Percentiles rank a stretch among this genome's conserved stretches.
phyloP scores from a whole-genome alignment of 495 filamentous ascomycete genomes.

The Bombardia bombarda region DNA sequence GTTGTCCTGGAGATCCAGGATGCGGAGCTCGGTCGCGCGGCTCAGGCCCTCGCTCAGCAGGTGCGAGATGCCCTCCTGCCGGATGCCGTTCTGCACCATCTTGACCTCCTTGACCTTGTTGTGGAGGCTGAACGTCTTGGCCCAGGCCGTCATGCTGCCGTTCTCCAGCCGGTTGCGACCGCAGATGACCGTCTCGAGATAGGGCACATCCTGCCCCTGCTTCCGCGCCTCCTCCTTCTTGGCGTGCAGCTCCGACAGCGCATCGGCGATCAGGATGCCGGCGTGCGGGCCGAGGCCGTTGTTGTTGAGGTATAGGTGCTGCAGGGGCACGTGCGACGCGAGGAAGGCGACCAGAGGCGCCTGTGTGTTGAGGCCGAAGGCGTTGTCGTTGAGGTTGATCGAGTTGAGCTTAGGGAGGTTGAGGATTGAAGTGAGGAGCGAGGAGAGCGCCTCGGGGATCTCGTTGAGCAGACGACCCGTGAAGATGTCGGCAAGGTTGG shows the following conservation, averaged over 20 bases:
- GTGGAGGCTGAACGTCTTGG: constrained; percentile 73
- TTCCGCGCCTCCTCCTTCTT: constrained; percentile 72
- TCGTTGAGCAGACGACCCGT: constrained; percentile 88
- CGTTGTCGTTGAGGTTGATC: constrained; percentile 94
- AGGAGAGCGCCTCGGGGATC: constrained; percentile 81
- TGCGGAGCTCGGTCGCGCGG: constrained; percentile 53
- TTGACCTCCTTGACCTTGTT: constrained; percentile 72
- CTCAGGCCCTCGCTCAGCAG: constrained; percentile 70
- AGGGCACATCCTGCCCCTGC: constrained; percentile 57
- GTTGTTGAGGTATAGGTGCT: constrained; percentile 91
- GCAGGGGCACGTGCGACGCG: constrained; percentile 73
- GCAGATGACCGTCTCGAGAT: constrained; percentile 89
- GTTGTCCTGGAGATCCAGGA: constrained; percentile 93
- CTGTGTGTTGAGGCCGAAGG: constrained; percentile 89
- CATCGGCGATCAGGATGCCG: constrained; percentile 75
- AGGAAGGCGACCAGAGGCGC: constrained; percentile 81
- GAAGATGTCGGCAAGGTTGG: constrained; percentile 95
- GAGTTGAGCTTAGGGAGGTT: constrained; percentile 76
- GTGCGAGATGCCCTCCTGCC: constrained; percentile 79
- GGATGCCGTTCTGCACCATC: constrained; percentile 98
- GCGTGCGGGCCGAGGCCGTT: constrained; percentile 94
- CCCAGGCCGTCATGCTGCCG: constrained; percentile 93
- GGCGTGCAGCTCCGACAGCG: constrained; percentile 63
- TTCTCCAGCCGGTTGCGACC: constrained; percentile 93
- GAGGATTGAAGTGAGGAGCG: constrained; percentile 78